These are phyloP conservation scores for Gymnopus androsaceus DNA, from an alignment of 1,284 basidiomycete species.

Conservation along the genomic window DNA sequence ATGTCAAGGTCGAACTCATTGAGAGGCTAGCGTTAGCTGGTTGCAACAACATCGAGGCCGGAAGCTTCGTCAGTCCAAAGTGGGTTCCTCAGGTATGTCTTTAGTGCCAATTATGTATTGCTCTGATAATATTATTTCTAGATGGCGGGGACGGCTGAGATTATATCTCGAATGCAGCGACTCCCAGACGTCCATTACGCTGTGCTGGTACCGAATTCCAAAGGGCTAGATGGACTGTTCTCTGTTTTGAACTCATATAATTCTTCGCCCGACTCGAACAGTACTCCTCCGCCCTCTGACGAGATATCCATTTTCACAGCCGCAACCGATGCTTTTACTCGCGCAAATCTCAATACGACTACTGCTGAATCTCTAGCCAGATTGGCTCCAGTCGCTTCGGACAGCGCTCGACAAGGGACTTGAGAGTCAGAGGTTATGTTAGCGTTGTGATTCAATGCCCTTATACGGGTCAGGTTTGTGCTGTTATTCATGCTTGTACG, in stretches of 20 bases:
- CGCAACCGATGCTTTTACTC: conserved; percentile 84
- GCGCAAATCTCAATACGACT: conserved; percentile 84
- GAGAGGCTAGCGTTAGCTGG: conserved; percentile 75
- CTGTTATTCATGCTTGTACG: no score
- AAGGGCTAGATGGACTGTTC: conserved; percentile 73
- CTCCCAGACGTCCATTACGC: conserved; percentile 68
- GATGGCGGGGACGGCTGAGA: conserved; percentile 86
- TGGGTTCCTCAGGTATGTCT: conserved; percentile 86
- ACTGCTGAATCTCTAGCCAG: conserved; percentile 72
- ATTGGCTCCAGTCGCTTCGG: conserved; percentile 63
- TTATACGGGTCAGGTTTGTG: conserved; percentile 77
- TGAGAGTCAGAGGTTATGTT: conserved; percentile 87
- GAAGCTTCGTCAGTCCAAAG: conserved; percentile 91
- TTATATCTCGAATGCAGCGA: conserved; percentile 60
- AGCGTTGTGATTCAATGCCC: conserved; percentile 87
- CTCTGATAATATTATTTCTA: conserved; percentile 31
- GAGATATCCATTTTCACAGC: conserved; percentile 92
- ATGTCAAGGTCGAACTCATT: conserved; percentile 82
- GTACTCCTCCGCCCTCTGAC: conserved; percentile 56
- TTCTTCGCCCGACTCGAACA: conserved; percentile 24
- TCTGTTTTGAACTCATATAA: conserved; percentile 45
- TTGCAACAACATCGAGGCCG: conserved; percentile 77
- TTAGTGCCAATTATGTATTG: not conserved
- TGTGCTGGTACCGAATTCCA: conserved; percentile 85
- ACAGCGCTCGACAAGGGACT: conserved; percentile 60